Percentiles rank a stretch among this genome's conserved stretches.
Evolutionary conservation across 768 basidiomycete genomes (phyloP).

Genomic region (Coprinopsis sp.): DNA sequence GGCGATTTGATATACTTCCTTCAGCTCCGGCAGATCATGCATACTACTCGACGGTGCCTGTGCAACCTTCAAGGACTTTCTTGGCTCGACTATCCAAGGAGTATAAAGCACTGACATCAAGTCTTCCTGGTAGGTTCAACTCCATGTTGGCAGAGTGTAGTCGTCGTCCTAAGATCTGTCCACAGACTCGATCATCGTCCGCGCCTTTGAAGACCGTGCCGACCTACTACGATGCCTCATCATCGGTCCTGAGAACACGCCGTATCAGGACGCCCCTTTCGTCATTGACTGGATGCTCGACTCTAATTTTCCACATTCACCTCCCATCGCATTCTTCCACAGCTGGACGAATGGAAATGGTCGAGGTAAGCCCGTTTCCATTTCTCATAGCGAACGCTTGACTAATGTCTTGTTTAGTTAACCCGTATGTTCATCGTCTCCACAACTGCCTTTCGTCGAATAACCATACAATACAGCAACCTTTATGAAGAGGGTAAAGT

Average conservation of each 20-base stretch:
- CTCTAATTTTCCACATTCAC: constrained; percentile 75
- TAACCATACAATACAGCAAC: constrained; percentile 45
- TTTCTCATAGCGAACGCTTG: neutral
- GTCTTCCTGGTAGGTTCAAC: constrained; percentile 71
- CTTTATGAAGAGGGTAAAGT: constrained; percentile 96
- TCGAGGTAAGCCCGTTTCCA: constrained; percentile 47
- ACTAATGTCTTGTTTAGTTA: constrained; percentile 39
- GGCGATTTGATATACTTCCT: constrained; percentile 75
- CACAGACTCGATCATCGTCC: constrained; percentile 87
- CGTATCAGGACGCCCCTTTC: constrained; percentile 93
- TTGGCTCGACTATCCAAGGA: constrained; percentile 75
- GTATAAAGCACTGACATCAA: constrained; percentile 72
- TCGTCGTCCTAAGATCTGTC: constrained; percentile 3
- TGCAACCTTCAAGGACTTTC: constrained; percentile 70
- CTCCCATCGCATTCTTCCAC: constrained; percentile 84
- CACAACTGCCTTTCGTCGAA: neutral
- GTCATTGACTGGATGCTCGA: constrained; percentile 92
- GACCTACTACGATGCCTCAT: constrained; percentile 88
- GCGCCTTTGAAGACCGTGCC: constrained; percentile 84
- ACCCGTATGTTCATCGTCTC: constrained; percentile 55
- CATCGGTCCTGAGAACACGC: constrained; percentile 89
- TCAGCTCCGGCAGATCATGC: constrained; percentile 80
- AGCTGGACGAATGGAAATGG: constrained; percentile 96
- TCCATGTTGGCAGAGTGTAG: neutral
- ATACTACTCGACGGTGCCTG: constrained; percentile 57